Conservation (phyloP, 2,329 filamentous ascomycete genomes). For the Bretziella fagacearum region DNA sequence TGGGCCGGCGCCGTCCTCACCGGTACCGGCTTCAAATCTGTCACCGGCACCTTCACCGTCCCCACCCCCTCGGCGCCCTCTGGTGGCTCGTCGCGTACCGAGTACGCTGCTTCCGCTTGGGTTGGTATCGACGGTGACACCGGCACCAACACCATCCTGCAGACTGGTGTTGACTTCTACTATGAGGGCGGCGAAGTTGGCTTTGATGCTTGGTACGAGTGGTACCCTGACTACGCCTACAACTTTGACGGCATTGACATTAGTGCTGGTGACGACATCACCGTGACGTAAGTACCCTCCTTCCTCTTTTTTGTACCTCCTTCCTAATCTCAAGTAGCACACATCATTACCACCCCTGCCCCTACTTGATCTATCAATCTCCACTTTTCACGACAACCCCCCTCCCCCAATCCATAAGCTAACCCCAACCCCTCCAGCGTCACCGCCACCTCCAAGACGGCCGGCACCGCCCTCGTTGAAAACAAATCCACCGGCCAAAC, state of each 20-base stretch:
- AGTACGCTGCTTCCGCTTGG: slow-evolving; percentile 24
- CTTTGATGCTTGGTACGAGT: slow-evolving; percentile 31
- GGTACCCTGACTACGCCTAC: slow-evolving; percentile 28
- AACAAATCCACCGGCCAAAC: slow-evolving; percentile 35
- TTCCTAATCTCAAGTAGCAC: neutral
- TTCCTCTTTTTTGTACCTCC: neutral
- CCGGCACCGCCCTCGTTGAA: slow-evolving; percentile 21
- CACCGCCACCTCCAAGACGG: slow-evolving; percentile 17
- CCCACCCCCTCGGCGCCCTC: slow-evolving; percentile 13
- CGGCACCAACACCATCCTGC: slow-evolving; percentile 25
- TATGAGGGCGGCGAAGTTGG: slow-evolving; percentile 19
- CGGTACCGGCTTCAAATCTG: slow-evolving; percentile 18
- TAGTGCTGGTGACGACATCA: slow-evolving; percentile 20
- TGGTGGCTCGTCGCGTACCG: neutral
- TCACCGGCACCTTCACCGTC: slow-evolving; percentile 20
- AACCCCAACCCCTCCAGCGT: slow-evolving; percentile 13
- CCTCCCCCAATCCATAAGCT: neutral
- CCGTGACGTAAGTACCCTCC: slow-evolving; percentile 17
- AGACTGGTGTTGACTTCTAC: slow-evolving; percentile 27
- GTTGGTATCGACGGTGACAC: slow-evolving; percentile 33
- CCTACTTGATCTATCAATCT: neutral
- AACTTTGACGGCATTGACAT: slow-evolving; percentile 23
- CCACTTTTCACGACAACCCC: neutral
- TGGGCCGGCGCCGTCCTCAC: slow-evolving; percentile 21
- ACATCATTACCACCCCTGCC: no score